Conservation (phyloP, 176 grass and related monocot species). For the Sorghum bicolor region Sorghum_bicolor_NCBIv3 NC_012875.2:52978501-52979000, state of each 20-base stretch:
- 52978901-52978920: neutral
- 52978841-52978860: neutral
- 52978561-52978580: neutral
- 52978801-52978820: slow-evolving; percentile 8
- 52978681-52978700: neutral
- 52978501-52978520: slow-evolving; percentile 6
- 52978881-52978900: slow-evolving; percentile 8
- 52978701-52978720: neutral
- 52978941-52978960: neutral
- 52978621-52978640: neutral
- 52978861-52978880: neutral
- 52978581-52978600: neutral
- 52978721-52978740: neutral
- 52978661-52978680: neutral
- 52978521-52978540: neutral
- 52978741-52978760: neutral
- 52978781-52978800: slow-evolving; percentile 1
- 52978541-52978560: neutral
- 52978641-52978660: neutral
- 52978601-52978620: neutral
- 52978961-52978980: neutral
- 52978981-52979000: neutral
- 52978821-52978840: neutral
- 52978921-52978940: neutral
- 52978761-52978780: neutral